Conservation (phyloP, 495 filamentous ascomycete genomes). For the Echria macrotheca region DNA sequence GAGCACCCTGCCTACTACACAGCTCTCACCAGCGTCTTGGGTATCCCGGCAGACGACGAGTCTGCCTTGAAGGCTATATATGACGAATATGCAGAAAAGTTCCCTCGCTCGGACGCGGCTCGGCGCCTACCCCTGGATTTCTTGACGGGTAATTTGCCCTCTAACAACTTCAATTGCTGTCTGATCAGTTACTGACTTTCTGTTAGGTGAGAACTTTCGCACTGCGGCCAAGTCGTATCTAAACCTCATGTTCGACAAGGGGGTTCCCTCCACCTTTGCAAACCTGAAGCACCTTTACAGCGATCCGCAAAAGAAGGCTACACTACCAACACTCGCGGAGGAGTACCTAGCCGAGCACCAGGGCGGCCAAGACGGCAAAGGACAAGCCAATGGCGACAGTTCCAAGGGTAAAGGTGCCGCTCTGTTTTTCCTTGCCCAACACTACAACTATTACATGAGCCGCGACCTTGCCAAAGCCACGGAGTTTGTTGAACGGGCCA, state of each 20-base stretch:
- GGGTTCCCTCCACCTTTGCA: slow-evolving; percentile 93
- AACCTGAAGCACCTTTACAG: slow-evolving; percentile 90
- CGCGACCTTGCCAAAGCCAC: slow-evolving; percentile 77
- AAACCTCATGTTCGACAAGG: slow-evolving; percentile 82
- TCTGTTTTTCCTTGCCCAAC: slow-evolving; percentile 89
- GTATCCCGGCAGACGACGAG: slow-evolving; percentile 54
- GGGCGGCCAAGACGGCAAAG: slow-evolving; percentile 37
- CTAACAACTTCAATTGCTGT: no score
- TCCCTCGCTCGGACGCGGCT: slow-evolving; percentile 77
- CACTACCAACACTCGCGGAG: slow-evolving; percentile 69
- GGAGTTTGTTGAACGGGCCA: slow-evolving; percentile 76
- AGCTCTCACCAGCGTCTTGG: slow-evolving; percentile 63
- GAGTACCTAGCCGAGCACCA: slow-evolving; percentile 60
- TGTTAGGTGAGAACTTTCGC: slow-evolving; percentile 75
- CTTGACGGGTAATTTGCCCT: slow-evolving; percentile 56
- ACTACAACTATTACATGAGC: slow-evolving; percentile 89
- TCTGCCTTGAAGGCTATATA: slow-evolving; percentile 65
- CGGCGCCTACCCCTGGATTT: slow-evolving; percentile 86
- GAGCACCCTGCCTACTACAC: slow-evolving; percentile 86
- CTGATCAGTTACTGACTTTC: no score
- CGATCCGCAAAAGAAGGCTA: slow-evolving; percentile 67
- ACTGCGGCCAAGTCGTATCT: slow-evolving; percentile 76
- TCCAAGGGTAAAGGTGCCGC: slow-evolving; percentile 69
- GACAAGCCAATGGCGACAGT: slow-evolving; percentile 45
- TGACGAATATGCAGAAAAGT: slow-evolving; percentile 72